These are phyloP conservation scores for Solanum etuberosum DNA, from an alignment of 257 asterid species.

Conservation along the genomic window DNA sequence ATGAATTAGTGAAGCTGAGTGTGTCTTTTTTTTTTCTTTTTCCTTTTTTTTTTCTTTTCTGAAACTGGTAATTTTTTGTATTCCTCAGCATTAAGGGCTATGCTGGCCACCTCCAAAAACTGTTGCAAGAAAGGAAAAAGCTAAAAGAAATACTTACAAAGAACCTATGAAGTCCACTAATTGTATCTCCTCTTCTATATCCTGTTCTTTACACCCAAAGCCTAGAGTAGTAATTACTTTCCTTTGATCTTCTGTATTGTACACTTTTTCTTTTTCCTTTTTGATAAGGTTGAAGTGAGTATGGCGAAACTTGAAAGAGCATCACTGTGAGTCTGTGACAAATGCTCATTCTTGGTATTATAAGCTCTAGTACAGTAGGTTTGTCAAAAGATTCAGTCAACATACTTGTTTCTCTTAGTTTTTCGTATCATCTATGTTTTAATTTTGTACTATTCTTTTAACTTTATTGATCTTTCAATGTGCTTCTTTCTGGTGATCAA, in stretches of 20 bases:
- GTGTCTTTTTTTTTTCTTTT: neutral
- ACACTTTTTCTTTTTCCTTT: neutral
- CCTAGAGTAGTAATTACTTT: neutral
- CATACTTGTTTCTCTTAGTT: neutral
- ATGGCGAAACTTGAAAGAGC: neutral
- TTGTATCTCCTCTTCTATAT: neutral
- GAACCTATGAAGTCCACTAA: neutral
- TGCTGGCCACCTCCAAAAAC: neutral
- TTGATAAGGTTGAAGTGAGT: neutral
- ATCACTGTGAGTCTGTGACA: neutral
- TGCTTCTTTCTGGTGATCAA: neutral
- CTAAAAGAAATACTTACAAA: neutral
- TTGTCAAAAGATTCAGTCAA: neutral
- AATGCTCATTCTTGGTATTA: neutral
- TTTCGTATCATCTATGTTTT: neutral
- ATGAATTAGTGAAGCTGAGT: neutral
- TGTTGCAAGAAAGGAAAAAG: neutral
- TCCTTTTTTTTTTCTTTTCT: no score
- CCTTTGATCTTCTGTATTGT: neutral
- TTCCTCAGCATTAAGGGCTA: neutral
- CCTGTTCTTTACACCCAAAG: neutral
- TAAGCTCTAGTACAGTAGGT: neutral
- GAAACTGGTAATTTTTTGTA: neutral
- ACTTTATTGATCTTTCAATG: neutral
- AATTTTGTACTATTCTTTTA: neutral